Evolutionary conservation across 2,329 filamentous ascomycete genomes (phyloP).

Genomic region (Intubia oerlemansii): DNA sequence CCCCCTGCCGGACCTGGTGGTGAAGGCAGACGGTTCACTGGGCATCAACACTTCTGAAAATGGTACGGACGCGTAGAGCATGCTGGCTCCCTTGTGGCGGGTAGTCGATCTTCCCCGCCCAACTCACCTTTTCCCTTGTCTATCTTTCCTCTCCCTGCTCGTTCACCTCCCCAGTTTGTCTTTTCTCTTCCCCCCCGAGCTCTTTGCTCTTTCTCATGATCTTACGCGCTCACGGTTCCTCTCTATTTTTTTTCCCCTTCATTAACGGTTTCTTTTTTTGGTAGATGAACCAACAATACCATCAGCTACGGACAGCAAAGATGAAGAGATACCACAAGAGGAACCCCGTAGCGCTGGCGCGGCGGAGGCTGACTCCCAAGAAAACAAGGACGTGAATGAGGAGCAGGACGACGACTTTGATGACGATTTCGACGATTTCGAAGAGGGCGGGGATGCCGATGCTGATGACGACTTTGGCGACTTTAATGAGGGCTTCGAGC

Average conservation of each 20-base stretch:
- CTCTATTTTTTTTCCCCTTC: constrained; percentile 9
- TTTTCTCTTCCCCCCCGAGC: neutral
- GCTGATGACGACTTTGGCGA: constrained; percentile 39
- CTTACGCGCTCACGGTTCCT: constrained; percentile 3
- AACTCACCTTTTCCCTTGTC: too few relatives aligned
- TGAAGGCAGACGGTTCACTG: constrained; percentile 22
- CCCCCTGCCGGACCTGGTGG: constrained; percentile 28
- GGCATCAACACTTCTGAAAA: constrained; percentile 9
- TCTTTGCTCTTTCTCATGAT: constrained; percentile 1
- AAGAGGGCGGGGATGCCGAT: constrained; percentile 31
- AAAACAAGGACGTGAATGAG: too few relatives aligned
- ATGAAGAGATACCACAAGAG: constrained; percentile 12
- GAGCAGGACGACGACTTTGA: too few relatives aligned
- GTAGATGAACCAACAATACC: constrained; percentile 18
- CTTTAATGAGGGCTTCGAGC: constrained; percentile 54
- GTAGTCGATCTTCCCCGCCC: too few relatives aligned
- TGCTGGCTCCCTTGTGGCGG: constrained; percentile 3
- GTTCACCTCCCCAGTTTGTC: too few relatives aligned
- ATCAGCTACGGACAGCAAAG: too few relatives aligned
- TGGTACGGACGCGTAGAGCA: constrained; percentile 18
- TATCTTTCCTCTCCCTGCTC: too few relatives aligned
- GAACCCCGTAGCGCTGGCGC: constrained; percentile 8
- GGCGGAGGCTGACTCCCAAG: constrained; percentile 2
- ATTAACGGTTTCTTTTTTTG: constrained; percentile 13
- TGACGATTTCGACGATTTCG: constrained; percentile 37